Conservation (phyloP, 306 rosid genomes). For the Citrullus mucosospermus region DNA sequence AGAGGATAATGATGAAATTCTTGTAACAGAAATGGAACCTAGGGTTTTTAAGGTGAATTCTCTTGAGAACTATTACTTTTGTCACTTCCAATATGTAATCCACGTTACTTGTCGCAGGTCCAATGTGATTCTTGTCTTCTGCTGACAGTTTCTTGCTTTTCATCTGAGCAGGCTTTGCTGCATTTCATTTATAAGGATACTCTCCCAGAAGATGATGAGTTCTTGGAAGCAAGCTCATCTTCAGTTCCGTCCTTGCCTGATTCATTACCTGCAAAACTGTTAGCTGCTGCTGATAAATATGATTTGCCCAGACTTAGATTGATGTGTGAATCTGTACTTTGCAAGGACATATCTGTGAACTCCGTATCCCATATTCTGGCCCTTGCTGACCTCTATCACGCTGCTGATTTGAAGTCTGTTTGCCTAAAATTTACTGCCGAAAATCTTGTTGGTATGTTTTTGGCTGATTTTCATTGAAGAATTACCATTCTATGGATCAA, state of each 20-base stretch:
- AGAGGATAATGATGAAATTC: conserved; percentile 42
- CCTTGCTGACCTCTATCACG: conserved; percentile 77
- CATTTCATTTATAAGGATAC: conserved; percentile 79
- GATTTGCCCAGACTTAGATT: conserved; percentile 71
- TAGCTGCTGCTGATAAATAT: conserved; percentile 84
- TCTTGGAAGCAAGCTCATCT: conserved; percentile 48
- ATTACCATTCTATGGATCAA: conserved; percentile 8
- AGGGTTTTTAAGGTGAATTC: conserved; percentile 79
- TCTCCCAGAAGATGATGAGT: conserved; percentile 64
- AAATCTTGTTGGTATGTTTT: conserved; percentile 75
- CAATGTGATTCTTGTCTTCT: not conserved
- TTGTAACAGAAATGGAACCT: conserved; percentile 64
- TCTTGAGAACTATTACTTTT: not conserved
- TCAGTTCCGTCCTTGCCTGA: conserved; percentile 51
- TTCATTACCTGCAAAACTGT: conserved; percentile 66
- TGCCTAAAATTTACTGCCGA: conserved; percentile 90
- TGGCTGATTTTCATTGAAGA: not conserved
- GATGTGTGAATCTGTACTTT: conserved; percentile 93
- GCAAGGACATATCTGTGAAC: conserved; percentile 80
- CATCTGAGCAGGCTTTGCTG: conserved; percentile 70
- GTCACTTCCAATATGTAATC: not conserved
- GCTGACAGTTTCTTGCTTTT: conserved; percentile 16
- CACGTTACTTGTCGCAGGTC: not conserved
- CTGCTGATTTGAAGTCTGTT: conserved; percentile 70
- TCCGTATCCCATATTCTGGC: conserved; percentile 84